Conservation (phyloP, 495 filamentous ascomycete genomes). For the Penicillium soppii region DNA sequence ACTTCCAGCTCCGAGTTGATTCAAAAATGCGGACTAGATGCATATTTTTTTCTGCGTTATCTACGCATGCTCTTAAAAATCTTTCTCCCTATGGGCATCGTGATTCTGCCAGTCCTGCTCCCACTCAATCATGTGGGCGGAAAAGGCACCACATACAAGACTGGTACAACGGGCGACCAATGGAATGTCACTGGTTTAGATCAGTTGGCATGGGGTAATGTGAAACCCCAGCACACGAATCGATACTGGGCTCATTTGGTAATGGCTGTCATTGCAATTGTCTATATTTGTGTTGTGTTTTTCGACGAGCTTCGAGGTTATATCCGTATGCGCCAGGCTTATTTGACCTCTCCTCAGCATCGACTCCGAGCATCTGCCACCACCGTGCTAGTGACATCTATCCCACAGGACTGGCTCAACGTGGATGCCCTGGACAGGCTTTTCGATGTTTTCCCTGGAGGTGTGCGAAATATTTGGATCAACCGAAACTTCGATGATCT, state of each 20-base stretch:
- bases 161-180: constrained; percentile 34
- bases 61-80: constrained; percentile 91
- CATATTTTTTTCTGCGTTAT: constrained; percentile 97
- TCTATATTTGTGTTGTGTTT: constrained; percentile 86
- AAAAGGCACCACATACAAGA: constrained; percentile 54
- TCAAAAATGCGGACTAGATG: constrained; percentile 91
- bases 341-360: constrained; percentile 93
- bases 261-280: constrained; percentile 74
- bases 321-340: constrained; percentile 90
- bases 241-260: constrained; percentile 90
- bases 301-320: constrained; percentile 88
- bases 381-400: constrained; percentile 87
- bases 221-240: constrained; percentile 63
- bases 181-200: constrained; percentile 70
- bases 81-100: constrained; percentile 74
- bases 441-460: constrained; percentile 97
- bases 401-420: constrained; percentile 85
- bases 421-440: constrained; percentile 75
- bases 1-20: constrained; percentile 86
- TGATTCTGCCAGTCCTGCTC: constrained; percentile 83
- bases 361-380: constrained; percentile 93
- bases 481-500: constrained; percentile 89
- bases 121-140: constrained; percentile 79
- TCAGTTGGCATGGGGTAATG: constrained; percentile 85
- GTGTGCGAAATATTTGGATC: constrained; percentile 94